Conservation (phyloP, 2,329 filamentous ascomycete species). For the Arthrinium puccinioides region DNA sequence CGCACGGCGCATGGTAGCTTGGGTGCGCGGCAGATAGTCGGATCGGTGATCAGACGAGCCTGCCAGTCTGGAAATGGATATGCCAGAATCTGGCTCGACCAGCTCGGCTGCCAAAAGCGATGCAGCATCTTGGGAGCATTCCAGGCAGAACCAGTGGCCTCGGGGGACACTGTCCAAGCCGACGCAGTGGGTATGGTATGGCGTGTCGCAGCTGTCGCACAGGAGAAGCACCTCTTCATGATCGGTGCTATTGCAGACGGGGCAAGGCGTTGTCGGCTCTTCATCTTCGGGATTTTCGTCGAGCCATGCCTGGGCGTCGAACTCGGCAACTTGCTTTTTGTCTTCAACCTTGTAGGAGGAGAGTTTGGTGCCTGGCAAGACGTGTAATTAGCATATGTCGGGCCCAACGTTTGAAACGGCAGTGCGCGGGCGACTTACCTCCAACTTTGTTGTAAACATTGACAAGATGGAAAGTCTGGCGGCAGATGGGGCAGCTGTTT, state of each 20-base stretch:
- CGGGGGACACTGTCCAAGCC: conserved; percentile 70
- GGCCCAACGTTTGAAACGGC: conserved; percentile 5
- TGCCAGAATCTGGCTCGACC: conserved; percentile 18
- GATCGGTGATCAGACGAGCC: conserved; percentile 19
- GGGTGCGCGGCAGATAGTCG: conserved; percentile 45
- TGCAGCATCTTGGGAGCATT: conserved; percentile 47
- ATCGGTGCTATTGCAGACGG: conserved; percentile 74
- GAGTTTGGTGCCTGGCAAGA: conserved; percentile 42
- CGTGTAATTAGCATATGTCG: conserved; percentile 3
- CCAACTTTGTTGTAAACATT: conserved; percentile 73
- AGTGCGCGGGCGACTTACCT: conserved; percentile 51
- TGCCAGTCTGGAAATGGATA: conserved; percentile 8
- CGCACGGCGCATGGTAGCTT: conserved; percentile 48
- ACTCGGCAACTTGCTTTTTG: conserved; percentile 83
- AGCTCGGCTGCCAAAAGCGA: conserved; percentile 37
- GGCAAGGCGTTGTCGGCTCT: conserved; percentile 66
- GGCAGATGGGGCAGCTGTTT: conserved; percentile 96
- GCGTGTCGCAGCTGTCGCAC: conserved; percentile 84
- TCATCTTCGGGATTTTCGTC: conserved; percentile 69
- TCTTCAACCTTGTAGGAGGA: conserved; percentile 64
- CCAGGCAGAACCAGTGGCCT: conserved; percentile 86
- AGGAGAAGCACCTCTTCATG: conserved; percentile 80
- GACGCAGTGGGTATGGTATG: conserved; percentile 88
- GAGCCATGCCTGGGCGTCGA: conserved; percentile 68
- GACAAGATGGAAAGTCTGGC: conserved; percentile 83